Conservation (phyloP, 2,329 filamentous ascomycete species). For the Metarhizium anisopliae region DNA sequence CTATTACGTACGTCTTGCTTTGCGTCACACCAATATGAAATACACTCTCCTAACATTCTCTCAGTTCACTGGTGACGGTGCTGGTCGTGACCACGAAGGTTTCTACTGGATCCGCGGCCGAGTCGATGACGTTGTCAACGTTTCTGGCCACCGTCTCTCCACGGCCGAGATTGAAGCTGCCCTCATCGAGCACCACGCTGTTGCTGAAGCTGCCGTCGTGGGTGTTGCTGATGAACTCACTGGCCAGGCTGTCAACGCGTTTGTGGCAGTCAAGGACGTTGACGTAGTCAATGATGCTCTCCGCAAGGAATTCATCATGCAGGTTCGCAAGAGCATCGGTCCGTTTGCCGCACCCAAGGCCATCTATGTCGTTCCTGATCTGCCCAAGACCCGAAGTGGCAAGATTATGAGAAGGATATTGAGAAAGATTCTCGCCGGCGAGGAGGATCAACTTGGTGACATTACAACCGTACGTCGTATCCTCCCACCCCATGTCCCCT, state of each 20-base stretch:
- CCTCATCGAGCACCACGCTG: slow-evolving; percentile 79
- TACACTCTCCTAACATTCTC: slow-evolving; percentile 7
- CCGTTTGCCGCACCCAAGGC: slow-evolving; percentile 95
- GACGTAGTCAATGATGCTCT: slow-evolving; percentile 69
- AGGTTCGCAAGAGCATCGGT: slow-evolving; percentile 94
- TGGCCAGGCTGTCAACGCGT: slow-evolving; percentile 94
- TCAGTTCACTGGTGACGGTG: slow-evolving; percentile 86
- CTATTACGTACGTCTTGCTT: slow-evolving; percentile 67
- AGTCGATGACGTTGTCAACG: slow-evolving; percentile 97
- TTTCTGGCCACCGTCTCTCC: slow-evolving; percentile 89
- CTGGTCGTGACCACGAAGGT: slow-evolving; percentile 90
- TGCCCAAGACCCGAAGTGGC: slow-evolving; percentile 93
- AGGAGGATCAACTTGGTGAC: slow-evolving; percentile 95
- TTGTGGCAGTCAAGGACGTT: slow-evolving; percentile 84
- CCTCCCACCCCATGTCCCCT: not conserved
- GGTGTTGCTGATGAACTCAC: slow-evolving; percentile 90
- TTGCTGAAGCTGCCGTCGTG: slow-evolving; percentile 92
- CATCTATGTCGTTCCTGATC: slow-evolving; percentile 81
- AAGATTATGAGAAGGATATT: slow-evolving; percentile 99
- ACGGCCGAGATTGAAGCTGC: slow-evolving; percentile 98
- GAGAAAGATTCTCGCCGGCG: slow-evolving; percentile 92
- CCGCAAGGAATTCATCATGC: slow-evolving; percentile 86
- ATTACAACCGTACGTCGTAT: slow-evolving; percentile 68
- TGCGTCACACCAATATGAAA: not conserved
- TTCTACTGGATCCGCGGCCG: slow-evolving; percentile 99